Conservation (phyloP, 208 protist species). For the Naegleria fowleri region DNA sequence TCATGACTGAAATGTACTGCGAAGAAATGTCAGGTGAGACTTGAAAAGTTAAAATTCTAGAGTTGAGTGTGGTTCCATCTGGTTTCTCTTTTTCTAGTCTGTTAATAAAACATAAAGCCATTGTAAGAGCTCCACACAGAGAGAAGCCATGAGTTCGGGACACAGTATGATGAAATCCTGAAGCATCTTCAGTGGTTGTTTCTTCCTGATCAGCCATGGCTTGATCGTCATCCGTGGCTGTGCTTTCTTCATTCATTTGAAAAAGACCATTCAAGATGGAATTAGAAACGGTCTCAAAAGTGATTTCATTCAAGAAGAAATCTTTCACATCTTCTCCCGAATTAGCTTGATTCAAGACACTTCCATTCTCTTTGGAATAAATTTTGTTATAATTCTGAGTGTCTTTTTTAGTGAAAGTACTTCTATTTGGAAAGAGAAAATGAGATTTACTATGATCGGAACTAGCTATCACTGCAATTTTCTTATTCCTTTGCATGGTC, state of each 20-base stretch:
- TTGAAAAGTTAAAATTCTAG: constrained; percentile 21
- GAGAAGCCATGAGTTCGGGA: background rate
- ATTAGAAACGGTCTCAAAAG: background rate
- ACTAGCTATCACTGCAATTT: constrained; percentile 5
- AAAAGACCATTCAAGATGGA: background rate
- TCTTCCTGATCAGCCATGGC: background rate
- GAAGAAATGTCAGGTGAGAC: constrained; percentile 9
- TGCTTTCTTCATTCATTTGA: background rate
- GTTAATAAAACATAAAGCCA: constrained; percentile 4
- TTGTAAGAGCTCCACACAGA: background rate
- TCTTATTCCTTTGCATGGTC: background rate
- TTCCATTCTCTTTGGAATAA: background rate
- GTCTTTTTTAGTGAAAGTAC: background rate
- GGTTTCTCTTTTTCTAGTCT: constrained; percentile 26
- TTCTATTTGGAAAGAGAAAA: background rate
- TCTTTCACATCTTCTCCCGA: background rate
- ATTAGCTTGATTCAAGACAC: background rate
- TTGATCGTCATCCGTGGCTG: background rate
- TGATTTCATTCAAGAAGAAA: background rate
- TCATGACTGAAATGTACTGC: constrained; percentile 29
- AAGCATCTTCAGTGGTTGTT: background rate
- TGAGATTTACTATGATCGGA: background rate
- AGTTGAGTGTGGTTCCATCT: background rate
- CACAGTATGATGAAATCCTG: background rate
- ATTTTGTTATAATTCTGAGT: background rate